These are phyloP conservation scores for Apiospora pterosperma DNA, from an alignment of 2,329 filamentous ascomycete genomes.

Conservation along the genomic window DNA sequence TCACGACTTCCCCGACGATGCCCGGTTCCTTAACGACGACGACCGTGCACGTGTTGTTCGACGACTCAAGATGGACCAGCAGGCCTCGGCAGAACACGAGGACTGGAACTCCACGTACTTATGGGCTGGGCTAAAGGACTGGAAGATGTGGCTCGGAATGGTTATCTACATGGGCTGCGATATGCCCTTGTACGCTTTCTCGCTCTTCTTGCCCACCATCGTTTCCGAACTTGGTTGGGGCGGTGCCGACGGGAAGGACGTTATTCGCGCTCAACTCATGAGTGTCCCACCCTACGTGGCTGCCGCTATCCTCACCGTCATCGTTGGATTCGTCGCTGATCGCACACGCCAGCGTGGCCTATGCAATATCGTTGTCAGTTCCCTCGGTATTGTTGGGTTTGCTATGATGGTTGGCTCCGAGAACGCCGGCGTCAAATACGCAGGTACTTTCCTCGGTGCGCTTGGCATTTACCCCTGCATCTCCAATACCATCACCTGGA, in stretches of 20 bases:
- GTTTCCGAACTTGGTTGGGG: slow-evolving; percentile 52
- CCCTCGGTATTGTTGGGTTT: slow-evolving; percentile 75
- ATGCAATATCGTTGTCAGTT: slow-evolving; percentile 71
- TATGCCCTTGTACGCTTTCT: slow-evolving; percentile 72
- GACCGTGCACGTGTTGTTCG: slow-evolving; percentile 72
- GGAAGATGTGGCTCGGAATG: slow-evolving; percentile 77
- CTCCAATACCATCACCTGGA: slow-evolving; percentile 83
- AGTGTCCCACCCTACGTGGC: slow-evolving; percentile 73
- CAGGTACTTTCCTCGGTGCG: slow-evolving; percentile 78
- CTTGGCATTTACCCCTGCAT: slow-evolving; percentile 87
- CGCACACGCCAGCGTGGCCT: slow-evolving; percentile 68
- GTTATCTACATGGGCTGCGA: slow-evolving; percentile 76
- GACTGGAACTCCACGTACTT: slow-evolving; percentile 71
- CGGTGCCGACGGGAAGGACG: slow-evolving; percentile 20
- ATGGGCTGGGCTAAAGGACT: slow-evolving; percentile 70
- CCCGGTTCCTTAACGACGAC: slow-evolving; percentile 65
- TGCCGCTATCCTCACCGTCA: slow-evolving; percentile 66
- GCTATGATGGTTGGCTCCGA: slow-evolving; percentile 69
- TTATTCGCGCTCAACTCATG: slow-evolving; percentile 66
- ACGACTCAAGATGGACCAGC: slow-evolving; percentile 67
- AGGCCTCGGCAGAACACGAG: slow-evolving; percentile 72
- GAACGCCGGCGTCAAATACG: slow-evolving; percentile 69
- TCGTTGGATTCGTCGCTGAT: slow-evolving; percentile 74
- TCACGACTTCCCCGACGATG: slow-evolving; percentile 76
- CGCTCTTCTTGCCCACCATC: slow-evolving; percentile 76